These are phyloP conservation scores for Eucommia ulmoides DNA, from an alignment of 257 asterid species.

Conservation along the genomic window DNA sequence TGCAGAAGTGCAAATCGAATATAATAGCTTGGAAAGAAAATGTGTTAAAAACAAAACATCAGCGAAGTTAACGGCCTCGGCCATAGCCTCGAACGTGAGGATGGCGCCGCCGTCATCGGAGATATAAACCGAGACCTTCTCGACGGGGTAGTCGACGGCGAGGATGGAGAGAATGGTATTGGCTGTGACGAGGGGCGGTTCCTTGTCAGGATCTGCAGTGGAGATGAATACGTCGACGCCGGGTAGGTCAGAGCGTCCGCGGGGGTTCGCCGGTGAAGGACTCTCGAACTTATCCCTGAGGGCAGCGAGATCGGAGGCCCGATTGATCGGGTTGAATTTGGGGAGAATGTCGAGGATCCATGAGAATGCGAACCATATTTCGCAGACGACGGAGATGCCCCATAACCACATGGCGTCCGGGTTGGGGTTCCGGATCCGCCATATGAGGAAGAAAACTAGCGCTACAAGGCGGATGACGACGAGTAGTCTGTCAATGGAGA, in stretches of 20 bases:
- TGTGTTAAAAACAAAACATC: slow-evolving; percentile 31
- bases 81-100: slow-evolving; percentile 95
- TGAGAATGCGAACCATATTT: slow-evolving; percentile 90
- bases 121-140: slow-evolving; percentile 67
- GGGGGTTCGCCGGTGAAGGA: slow-evolving; percentile 45
- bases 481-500: slow-evolving; percentile 37
- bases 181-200: slow-evolving; percentile 84
- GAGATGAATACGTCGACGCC: slow-evolving; percentile 85
- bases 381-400: slow-evolving; percentile 79
- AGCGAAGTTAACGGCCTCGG: slow-evolving; percentile 84
- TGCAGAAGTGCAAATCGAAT: not conserved
- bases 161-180: slow-evolving; percentile 79
- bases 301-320: slow-evolving; percentile 62
- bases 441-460: slow-evolving; percentile 40
- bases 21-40: not conserved
- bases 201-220: slow-evolving; percentile 93
- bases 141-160: slow-evolving; percentile 80
- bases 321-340: slow-evolving; percentile 79
- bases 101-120: slow-evolving; percentile 95
- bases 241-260: slow-evolving; percentile 86
- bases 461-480: slow-evolving; percentile 49
- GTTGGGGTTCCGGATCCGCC: slow-evolving; percentile 75
- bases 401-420: slow-evolving; percentile 81
- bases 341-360: slow-evolving; percentile 94
- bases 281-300: slow-evolving; percentile 72